Evolutionary conservation across 352 stramenopile genomes (phyloP).

Genomic region (Aphanomyces stellatus): DNA sequence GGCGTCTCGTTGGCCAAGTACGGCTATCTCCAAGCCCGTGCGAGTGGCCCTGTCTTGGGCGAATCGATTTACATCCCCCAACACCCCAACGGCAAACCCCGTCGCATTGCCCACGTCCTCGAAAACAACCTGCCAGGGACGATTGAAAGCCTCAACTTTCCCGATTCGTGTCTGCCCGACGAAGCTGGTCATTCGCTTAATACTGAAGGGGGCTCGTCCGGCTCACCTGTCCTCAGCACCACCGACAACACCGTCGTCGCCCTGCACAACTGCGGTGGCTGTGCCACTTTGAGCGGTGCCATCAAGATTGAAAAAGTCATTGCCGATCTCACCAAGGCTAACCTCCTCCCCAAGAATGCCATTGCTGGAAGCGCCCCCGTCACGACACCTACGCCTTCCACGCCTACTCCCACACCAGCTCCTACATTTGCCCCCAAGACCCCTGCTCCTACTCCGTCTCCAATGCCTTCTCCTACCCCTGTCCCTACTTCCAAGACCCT

Average conservation of each 20-base stretch:
- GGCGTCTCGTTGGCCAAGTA: conserved; percentile 24
- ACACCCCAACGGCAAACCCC: conserved; percentile 48
- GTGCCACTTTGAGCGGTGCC: conserved; percentile 28
- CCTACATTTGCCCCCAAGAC: background rate
- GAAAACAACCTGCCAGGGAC: conserved; percentile 35
- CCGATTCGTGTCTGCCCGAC: conserved; percentile 17
- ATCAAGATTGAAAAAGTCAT: conserved; percentile 34
- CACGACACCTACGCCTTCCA: background rate
- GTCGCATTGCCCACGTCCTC: conserved; percentile 36
- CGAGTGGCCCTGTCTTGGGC: conserved; percentile 31
- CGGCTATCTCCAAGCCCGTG: conserved; percentile 37
- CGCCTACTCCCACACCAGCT: background rate
- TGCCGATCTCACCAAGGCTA: conserved; percentile 18
- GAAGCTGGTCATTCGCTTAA: conserved; percentile 59
- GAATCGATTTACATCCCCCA: conserved; percentile 59
- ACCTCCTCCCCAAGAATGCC: background rate
- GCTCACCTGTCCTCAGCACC: no score
- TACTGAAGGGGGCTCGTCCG: conserved; percentile 52
- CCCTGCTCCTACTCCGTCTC: no score
- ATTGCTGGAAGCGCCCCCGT: background rate
- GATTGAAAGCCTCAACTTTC: conserved; percentile 20
- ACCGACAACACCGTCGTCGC: conserved; percentile 55
- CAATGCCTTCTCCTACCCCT: no score
- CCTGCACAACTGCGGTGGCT: conserved; percentile 47
- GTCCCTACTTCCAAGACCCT: no score